Base-by-base conservation (phyloP, 2,329 filamentous ascomycete genomes). In the Exophiala phaeomuriformis region DNA sequence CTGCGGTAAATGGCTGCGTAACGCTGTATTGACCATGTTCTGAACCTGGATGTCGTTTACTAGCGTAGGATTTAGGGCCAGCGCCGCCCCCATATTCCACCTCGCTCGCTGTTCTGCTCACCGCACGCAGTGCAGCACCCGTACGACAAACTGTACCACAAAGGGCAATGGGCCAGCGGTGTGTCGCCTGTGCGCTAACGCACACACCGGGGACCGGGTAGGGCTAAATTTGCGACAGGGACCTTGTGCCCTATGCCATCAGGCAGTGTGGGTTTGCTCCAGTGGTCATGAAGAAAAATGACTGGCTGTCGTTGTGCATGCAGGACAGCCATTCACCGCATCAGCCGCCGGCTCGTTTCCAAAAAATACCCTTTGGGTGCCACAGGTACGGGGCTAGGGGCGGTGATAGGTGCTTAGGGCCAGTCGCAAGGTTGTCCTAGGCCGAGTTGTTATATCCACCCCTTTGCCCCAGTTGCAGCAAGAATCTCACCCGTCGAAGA, bases 41-140 rank as follows among this genome's bases (percentile, higher is more conserved):
- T 41, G 50, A 39, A 54, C 12, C 41, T 50, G 52, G 52, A 33
- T 28, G 49, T 54, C 52, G 52, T 54, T 50, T 54, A 50, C 52
- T 51, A 51, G 52, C 52, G 52, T 36, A 12, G 39, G 30, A 49
- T 53, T 9, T 7, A 3, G 28, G 29, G 28, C 42, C 10, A 19
- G 39, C 36, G 39, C 39, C 12, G 4, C 28, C 12, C 19, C 39
- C 12, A 28, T 28, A 4, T 41, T 5, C 12, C 10, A 5, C 39
- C 12, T 28, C 12, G 5, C 4, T 28, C 19, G 5, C 28, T 12
- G 8, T 33, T 10, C 28, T 19, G 28, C 10, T 45, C 42, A 45
- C 39, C 39, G 39, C 9, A 41, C 12, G 3, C 12, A 5, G 19
- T 19, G 19, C 19, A 19, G 19, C 19, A 19, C 19, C 19, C 19